Conservation (phyloP, 1,284 basidiomycete genomes). For the Trichosporon sp. region DNA sequence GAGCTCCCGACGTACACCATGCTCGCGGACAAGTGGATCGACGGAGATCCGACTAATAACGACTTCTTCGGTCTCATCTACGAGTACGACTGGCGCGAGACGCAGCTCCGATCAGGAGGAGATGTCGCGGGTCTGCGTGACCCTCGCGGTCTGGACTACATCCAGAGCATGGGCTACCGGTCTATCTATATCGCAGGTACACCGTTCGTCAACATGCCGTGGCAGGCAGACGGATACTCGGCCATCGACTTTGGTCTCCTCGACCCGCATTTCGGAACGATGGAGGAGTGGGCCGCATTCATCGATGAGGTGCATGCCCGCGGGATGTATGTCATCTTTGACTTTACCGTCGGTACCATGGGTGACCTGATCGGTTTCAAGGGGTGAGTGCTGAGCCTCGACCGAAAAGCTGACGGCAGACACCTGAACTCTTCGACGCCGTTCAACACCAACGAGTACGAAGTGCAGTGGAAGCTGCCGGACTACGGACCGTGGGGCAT, state of each 20-base stretch:
- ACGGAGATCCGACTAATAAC: constrained; percentile 86
- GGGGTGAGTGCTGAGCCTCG: constrained; percentile 60
- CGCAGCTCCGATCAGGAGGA: constrained; percentile 81
- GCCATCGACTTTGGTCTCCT: constrained; percentile 84
- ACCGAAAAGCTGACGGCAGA: constrained; percentile 2
- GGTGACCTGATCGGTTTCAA: constrained; percentile 79
- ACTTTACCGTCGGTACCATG: constrained; percentile 91
- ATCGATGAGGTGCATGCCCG: constrained; percentile 75
- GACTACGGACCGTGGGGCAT: constrained; percentile 80
- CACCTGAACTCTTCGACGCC: constrained; percentile 70
- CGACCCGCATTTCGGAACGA: constrained; percentile 85
- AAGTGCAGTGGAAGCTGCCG: constrained; percentile 74
- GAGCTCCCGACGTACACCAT: constrained; percentile 78
- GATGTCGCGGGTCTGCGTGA: constrained; percentile 75
- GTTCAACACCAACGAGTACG: constrained; percentile 74
- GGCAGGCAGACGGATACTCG: constrained; percentile 93
- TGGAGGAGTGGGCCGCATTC: constrained; percentile 72
- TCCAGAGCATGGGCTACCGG: constrained; percentile 80
- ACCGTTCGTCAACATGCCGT: constrained; percentile 88
- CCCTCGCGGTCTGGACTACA: constrained; percentile 71
- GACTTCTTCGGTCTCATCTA: constrained; percentile 78
- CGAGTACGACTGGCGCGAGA: constrained; percentile 83
- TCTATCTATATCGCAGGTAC: constrained; percentile 88
- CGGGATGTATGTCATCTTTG: constrained; percentile 86
- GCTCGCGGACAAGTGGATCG: constrained; percentile 87